Evolutionary conservation across 2,329 filamentous ascomycete genomes (phyloP), one percentile per base, ranked within the genome.

Genomic region (Fusarium buxicola): DNA sequence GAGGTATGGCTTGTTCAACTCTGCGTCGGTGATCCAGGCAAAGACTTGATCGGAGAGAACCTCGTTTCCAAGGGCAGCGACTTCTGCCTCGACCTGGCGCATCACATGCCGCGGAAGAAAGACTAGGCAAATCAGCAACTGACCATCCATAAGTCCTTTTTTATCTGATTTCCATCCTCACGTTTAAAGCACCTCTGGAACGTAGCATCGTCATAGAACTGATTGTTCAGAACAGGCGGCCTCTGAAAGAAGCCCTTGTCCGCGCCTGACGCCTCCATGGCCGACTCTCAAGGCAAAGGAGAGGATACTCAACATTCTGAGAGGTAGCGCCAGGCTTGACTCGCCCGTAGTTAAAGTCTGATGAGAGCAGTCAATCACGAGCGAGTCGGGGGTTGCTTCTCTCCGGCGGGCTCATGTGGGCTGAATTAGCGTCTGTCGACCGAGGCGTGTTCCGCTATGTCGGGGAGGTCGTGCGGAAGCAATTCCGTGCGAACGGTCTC

Each of bases 1-100:
- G 8, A 91, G 74, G 28, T 86, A 85, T 0, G 89, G 88, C 39
- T 84, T 82, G 61, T 90, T 88, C 36, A 78, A 81, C 73, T 92
- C 89, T 1, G 89, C 85, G 70, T 92, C 86, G 0, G 84, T 83
- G 15, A 89, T 74, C 75, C 81, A 85, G 60, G 80, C 72, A 39
- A 90, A 82, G n/a, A 88, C 76, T 40, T 80, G 72, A 16, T 82
- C 79, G 0, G 82, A 80, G 21, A 90, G 74, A 9, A 87, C 83
- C 25, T 84, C 78, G 15, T 81, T 73, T 38, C 81, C 85, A 27
- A 88, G 78, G 8, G 75, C 68, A 8, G 77, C 73, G 11, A 86
- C 74, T 53, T 84, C 82, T 3, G 76, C 73, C 44, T 76, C 73
- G 31, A 81, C 77, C 30, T 77, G 63, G 1, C 71, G 69, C 13